phyloP scores from a whole-genome alignment of 371 early-diverging fungal genomes.

The Lichtheimia hyalospora region DNA sequence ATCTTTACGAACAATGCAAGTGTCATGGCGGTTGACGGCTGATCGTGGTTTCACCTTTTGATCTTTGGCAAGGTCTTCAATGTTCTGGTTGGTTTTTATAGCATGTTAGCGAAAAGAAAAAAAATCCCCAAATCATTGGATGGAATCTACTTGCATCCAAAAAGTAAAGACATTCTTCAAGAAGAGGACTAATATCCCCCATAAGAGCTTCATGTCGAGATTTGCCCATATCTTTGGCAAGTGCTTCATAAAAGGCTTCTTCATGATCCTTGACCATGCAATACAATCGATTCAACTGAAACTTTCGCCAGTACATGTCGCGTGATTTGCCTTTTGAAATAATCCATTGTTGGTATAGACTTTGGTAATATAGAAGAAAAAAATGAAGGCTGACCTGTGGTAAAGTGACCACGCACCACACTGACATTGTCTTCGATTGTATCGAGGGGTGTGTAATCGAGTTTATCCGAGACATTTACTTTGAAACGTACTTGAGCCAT shows the following conservation, averaged over 20 bases:
- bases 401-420: constrained; percentile 15
- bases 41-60: constrained; percentile 33
- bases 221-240: constrained; percentile 67
- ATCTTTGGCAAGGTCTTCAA: constrained; percentile 62
- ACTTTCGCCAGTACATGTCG: constrained; percentile 50
- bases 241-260: constrained; percentile 56
- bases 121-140: too few relatives aligned
- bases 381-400: constrained; percentile 11
- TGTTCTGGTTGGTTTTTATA: constrained; percentile 42
- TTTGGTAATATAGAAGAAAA: background rate
- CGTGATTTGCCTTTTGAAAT: constrained; percentile 27
- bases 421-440: constrained; percentile 19
- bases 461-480: constrained; percentile 9
- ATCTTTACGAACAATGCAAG: constrained; percentile 61
- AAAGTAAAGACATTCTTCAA: constrained; percentile 54
- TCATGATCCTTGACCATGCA: constrained; percentile 67
- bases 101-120: background rate
- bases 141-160: constrained; percentile 25
- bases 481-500: constrained; percentile 10
- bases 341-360: too few relatives aligned
- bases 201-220: constrained; percentile 51
- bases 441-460: constrained; percentile 15
- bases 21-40: constrained; percentile 27
- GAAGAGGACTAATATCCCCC: constrained; percentile 64
- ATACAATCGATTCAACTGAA: constrained; percentile 69